A percentile compares a stretch with the other conserved stretches of the same genome.
phyloP scores from a whole-genome alignment of 1,284 basidiomycete genomes.

The Coniophora puteana region DNA sequence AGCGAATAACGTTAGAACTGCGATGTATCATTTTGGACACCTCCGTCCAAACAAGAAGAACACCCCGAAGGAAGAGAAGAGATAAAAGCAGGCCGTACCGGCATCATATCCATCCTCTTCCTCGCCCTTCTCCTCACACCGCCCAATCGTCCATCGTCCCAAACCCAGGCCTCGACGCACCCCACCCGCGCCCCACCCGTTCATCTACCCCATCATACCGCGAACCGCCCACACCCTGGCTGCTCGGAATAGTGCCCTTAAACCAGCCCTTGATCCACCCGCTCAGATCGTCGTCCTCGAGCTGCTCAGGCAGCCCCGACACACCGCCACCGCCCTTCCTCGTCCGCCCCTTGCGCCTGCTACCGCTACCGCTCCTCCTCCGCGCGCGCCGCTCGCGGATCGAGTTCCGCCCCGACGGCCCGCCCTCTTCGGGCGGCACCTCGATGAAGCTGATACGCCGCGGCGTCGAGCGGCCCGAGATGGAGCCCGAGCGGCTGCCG shows the following conservation, averaged over 20 bases:
- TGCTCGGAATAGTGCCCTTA: constrained; percentile 24
- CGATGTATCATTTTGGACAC: too few species aligned
- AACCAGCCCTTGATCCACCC: constrained; percentile 55
- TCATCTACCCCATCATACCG: constrained; percentile 50
- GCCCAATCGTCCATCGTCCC: constrained; percentile 58
- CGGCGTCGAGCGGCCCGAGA: constrained; percentile 50
- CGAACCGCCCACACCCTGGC: constrained; percentile 18
- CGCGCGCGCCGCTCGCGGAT: constrained; percentile 18
- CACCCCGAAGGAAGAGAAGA: too few species aligned
- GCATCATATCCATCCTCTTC: too few species aligned
- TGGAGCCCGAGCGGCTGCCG: constrained; percentile 21
- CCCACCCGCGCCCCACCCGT: constrained; percentile 44
- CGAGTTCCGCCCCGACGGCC: too few species aligned
- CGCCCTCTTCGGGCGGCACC: constrained; percentile 51
- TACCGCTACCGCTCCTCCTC: constrained; percentile 19
- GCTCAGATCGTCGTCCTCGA: constrained; percentile 20
- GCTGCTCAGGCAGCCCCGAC: too few species aligned
- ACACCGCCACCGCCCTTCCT: too few species aligned
- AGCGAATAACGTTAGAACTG: too few species aligned
- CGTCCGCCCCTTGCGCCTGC: constrained; percentile 16
- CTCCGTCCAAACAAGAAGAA: too few species aligned
- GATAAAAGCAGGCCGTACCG: too few species aligned
- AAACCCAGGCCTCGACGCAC: constrained; percentile 38
- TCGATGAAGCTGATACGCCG: constrained; percentile 74
- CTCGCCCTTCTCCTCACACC: constrained; percentile 29